These are phyloP conservation scores for Pugionium cornutum DNA, from an alignment of 345 rosid species.

Conservation along the genomic window DNA sequence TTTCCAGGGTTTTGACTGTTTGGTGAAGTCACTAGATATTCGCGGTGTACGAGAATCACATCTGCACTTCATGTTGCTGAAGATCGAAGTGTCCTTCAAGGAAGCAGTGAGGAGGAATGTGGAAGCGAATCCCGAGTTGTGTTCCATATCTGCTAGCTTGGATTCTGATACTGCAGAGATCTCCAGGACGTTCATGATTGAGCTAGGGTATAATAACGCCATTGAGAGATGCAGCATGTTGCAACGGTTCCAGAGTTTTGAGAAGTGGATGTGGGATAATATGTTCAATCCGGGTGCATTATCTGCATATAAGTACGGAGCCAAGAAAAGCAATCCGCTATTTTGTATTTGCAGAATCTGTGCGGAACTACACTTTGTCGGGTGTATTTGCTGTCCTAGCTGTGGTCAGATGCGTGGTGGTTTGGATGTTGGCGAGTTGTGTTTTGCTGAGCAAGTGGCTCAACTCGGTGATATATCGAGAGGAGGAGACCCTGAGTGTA, in stretches of 20 bases:
- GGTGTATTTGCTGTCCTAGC: constrained; percentile 49
- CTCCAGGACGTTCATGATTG: constrained; percentile 62
- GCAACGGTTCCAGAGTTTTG: constrained; percentile 70
- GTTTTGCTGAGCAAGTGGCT: constrained; percentile 53
- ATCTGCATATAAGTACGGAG: constrained; percentile 59
- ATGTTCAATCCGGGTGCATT: constrained; percentile 40
- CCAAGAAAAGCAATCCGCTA: constrained; percentile 53
- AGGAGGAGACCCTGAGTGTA: constrained; percentile 29
- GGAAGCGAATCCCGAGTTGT: constrained; percentile 5
- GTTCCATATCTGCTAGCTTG: constrained; percentile 30
- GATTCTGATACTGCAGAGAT: constrained; percentile 54
- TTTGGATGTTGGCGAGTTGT: constrained; percentile 31
- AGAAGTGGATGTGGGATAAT: constrained; percentile 71
- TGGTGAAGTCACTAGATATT: constrained; percentile 68
- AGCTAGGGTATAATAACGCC: constrained; percentile 56
- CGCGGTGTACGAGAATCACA: constrained; percentile 83
- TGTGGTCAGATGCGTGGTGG: constrained; percentile 49
- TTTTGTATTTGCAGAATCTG: constrained; percentile 58
- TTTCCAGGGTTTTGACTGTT: constrained; percentile 67
- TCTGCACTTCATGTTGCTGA: constrained; percentile 67
- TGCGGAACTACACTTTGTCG: constrained; percentile 48
- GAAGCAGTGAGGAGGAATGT: constrained; percentile 54
- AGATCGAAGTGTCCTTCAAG: constrained; percentile 68
- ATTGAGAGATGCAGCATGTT: constrained; percentile 47
- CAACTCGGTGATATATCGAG: constrained; percentile 38